Percentiles rank a stretch among this genome's conserved stretches.
These are phyloP conservation scores for Mortierella polycephala DNA, from an alignment of 371 early-diverging fungal genomes.

Conservation along the genomic window DNA sequence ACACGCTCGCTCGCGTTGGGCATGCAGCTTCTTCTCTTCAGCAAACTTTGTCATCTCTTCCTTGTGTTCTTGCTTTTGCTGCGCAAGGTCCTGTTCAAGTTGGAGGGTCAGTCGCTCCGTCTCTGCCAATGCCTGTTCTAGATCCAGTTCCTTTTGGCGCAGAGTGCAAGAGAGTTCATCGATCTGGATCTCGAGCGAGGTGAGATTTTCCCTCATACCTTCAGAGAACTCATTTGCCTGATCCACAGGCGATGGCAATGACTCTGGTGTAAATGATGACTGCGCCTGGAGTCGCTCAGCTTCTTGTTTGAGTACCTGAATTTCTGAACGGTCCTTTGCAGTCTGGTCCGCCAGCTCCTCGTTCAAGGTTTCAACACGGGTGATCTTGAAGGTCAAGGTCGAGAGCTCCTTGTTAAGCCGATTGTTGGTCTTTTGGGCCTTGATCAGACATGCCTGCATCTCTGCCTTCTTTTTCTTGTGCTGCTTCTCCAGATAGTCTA, in stretches of 20 bases:
- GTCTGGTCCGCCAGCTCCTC: constrained; percentile 18
- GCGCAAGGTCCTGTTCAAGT: constrained; percentile 22
- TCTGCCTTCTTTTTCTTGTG: constrained; percentile 16
- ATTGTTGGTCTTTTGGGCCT: constrained; percentile 19
- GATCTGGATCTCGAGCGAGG: constrained; percentile 19
- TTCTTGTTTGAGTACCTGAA: constrained; percentile 2
- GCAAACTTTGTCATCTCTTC: constrained; percentile 17
- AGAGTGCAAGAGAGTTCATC: constrained; percentile 18
- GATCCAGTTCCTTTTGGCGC: constrained; percentile 27
- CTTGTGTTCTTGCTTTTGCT: constrained; percentile 11
- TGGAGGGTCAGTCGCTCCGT: constrained; percentile 13
- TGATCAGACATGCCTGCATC: constrained; percentile 14
- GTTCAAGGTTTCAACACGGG: constrained; percentile 24
- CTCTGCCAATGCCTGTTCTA: constrained; percentile 25
- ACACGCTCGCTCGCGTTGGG: constrained; percentile 36
- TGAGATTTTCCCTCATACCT: constrained; percentile 3
- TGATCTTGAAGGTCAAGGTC: constrained; percentile 18
- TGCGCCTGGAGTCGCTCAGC: constrained; percentile 1
- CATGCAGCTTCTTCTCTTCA: constrained; percentile 33
- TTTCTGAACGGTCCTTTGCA: constrained; percentile 7
- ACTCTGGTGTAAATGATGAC: background rate
- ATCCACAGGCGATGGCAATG: background rate
- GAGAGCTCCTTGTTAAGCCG: constrained; percentile 29
- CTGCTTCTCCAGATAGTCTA: constrained; percentile 24
- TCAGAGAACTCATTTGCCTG: background rate